Base-by-base conservation (phyloP, 2,329 filamentous ascomycete species). In the Aquanectria penicillioides region DNA sequence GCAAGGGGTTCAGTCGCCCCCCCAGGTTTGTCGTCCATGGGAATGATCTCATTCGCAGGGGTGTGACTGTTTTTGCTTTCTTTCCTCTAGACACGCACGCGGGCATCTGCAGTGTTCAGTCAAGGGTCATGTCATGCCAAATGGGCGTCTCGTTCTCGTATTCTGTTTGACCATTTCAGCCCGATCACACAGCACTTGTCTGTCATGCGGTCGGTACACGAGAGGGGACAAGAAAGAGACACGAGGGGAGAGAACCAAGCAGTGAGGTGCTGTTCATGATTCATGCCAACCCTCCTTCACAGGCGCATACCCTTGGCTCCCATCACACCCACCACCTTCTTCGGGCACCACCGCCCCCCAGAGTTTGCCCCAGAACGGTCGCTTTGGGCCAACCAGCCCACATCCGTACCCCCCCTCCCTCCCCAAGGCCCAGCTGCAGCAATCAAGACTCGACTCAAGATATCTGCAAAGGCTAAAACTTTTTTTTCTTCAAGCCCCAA, bases 31-130 rank as follows among this genome's bases (percentile, higher is more conserved):
- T 11, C 22, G 28, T 57, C 31, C 31, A 33, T 57, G 17, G 6
- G 37, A 34, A 41, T 52, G 53, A 63, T 59, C 58, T 51, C 50
- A 61, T 57, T 47, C 41, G 20, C 59, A 62, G 57, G 59, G 59
- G 34, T 58, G 18, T 11, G 11, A 34, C 10, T n/a, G 17, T 29
- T 28, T 34, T 44, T 25, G 18, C n/a, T 37, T 38, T 23, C 34
- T 50, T 46, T 38, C 26, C 26, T 18, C 25, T 23, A 25, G 26
- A 37, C 41, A 56, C 43, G 26, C 47, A 23, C 31, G 47, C 34
- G 10, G 29, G 46, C 17, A 38, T 29, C 41, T 53, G 17, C 29
- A 49, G 31, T 49, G 29, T 31, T 49, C 22, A n/a, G 20, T 25
- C 13, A 13, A 23, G 17, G 29, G 44, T 43, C 23, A 26, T 25